Evolutionary conservation across 345 rosid species (phyloP).

Genomic region (Populus ilicifolia): DNA sequence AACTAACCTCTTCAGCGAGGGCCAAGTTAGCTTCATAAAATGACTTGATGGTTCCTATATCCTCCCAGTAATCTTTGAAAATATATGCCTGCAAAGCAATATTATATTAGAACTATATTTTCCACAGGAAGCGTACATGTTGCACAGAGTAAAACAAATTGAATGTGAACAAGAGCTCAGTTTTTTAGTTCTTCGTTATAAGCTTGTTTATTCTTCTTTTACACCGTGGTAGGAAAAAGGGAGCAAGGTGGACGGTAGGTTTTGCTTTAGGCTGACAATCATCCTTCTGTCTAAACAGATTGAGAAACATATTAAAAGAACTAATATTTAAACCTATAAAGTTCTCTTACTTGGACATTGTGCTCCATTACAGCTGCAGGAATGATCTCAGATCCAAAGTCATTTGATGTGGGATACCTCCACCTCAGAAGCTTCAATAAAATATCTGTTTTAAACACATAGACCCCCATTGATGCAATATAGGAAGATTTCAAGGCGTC

Average conservation of each 20-base stretch:
- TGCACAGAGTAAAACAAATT: not conserved
- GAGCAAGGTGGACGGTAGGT: not conserved
- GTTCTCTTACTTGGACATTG: slow-evolving; percentile 59
- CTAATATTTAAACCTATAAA: not conserved
- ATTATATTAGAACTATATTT: not conserved
- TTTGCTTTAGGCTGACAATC: not conserved
- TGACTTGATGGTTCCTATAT: slow-evolving; percentile 83
- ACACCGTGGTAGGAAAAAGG: not conserved
- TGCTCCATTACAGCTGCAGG: slow-evolving; percentile 84
- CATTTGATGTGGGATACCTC: slow-evolving; percentile 76
- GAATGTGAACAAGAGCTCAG: not conserved
- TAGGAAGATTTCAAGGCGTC: slow-evolving; percentile 64
- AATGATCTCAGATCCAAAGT: slow-evolving; percentile 92
- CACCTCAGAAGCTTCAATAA: slow-evolving; percentile 65
- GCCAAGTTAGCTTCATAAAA: slow-evolving; percentile 93
- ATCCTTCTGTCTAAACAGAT: not conserved
- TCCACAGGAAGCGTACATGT: not conserved
- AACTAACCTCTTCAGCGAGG: slow-evolving; percentile 76
- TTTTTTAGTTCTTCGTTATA: not conserved
- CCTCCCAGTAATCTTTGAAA: slow-evolving; percentile 92
- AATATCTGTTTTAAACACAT: slow-evolving; percentile 70
- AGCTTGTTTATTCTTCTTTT: not conserved
- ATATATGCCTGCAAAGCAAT: slow-evolving; percentile 51
- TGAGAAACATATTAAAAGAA: not conserved
- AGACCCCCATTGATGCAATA: slow-evolving; percentile 95